Evolutionary conservation across 1,139 yeast genomes (phyloP).

Genomic region (Pichia sp.): DNA sequence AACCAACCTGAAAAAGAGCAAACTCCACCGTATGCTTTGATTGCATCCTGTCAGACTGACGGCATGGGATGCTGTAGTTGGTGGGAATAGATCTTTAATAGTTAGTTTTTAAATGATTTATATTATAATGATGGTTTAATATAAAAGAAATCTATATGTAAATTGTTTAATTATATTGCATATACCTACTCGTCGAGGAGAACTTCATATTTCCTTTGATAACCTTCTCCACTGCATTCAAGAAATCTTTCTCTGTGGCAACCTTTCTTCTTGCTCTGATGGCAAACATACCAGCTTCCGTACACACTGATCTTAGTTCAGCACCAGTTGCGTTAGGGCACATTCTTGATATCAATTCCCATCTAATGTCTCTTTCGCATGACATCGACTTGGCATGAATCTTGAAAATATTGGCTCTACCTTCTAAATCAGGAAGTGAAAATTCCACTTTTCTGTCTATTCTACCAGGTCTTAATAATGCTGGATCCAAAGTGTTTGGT

Average conservation of each 20-base stretch:
- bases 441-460: constrained; percentile 97
- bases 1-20: constrained; percentile 23
- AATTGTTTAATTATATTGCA: constrained; percentile 75
- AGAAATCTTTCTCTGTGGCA: constrained; percentile 94
- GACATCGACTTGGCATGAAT: constrained; percentile 97
- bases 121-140: background rate
- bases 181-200: constrained; percentile 93
- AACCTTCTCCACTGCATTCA: constrained; percentile 96
- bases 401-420: constrained; percentile 94
- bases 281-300: constrained; percentile 99
- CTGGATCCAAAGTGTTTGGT: constrained; percentile 97
- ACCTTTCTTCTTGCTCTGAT: constrained; percentile 97
- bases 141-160: constrained; percentile 1
- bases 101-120: background rate
- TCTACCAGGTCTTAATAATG: constrained; percentile 95
- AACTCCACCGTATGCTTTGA: constrained; percentile 70
- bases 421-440: constrained; percentile 92
- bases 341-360: constrained; percentile 95
- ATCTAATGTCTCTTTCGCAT: constrained; percentile 92
- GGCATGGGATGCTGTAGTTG: constrained; percentile 95
- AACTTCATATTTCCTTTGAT: constrained; percentile 97
- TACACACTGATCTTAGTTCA: constrained; percentile 91
- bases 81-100: constrained; percentile 69
- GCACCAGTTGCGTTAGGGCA: constrained; percentile 99
- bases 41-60: constrained; percentile 88